Conservation (phyloP, 306 rosid genomes). For the Dryas octopetala region DNA sequence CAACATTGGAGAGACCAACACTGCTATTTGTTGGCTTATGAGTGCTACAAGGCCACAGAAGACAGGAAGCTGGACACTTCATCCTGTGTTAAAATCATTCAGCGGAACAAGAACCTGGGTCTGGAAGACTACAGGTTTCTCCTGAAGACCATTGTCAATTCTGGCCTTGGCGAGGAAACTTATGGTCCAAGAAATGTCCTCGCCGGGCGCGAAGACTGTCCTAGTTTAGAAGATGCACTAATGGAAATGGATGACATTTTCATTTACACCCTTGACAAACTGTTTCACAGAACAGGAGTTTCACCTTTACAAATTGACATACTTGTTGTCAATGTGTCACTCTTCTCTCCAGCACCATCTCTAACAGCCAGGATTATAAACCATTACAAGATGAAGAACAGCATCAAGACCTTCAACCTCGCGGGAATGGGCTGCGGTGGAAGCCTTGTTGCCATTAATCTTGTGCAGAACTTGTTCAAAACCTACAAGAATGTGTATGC, state of each 20-base stretch:
- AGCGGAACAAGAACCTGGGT: constrained; percentile 58
- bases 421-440: constrained; percentile 92
- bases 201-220: constrained; percentile 44
- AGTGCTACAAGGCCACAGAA: constrained; percentile 64
- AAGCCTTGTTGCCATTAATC: constrained; percentile 67
- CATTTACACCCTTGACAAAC: constrained; percentile 59
- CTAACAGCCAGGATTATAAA: constrained; percentile 65
- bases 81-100: constrained; percentile 42
- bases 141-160: constrained; percentile 61
- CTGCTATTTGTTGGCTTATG: constrained; percentile 75
- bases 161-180: constrained; percentile 78
- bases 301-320: constrained; percentile 64
- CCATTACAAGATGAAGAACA: constrained; percentile 71
- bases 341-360: constrained; percentile 75
- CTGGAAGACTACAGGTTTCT: constrained; percentile 65
- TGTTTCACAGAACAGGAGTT: constrained; percentile 44
- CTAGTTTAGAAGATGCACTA: constrained; percentile 44
- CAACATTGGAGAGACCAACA: constrained; percentile 39
- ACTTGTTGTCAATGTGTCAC: constrained; percentile 74
- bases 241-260: constrained; percentile 67
- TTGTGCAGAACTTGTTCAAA: constrained; percentile 67
- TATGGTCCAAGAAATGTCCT: constrained; percentile 65
- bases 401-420: constrained; percentile 59
- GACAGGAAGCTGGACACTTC: constrained; percentile 51
- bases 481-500: constrained; percentile 42